Percentiles rank a stretch among this genome's conserved stretches.
These are phyloP conservation scores for Ophiosphaerella korrae DNA, from an alignment of 2,329 filamentous ascomycete species.

Conservation along the genomic window DNA sequence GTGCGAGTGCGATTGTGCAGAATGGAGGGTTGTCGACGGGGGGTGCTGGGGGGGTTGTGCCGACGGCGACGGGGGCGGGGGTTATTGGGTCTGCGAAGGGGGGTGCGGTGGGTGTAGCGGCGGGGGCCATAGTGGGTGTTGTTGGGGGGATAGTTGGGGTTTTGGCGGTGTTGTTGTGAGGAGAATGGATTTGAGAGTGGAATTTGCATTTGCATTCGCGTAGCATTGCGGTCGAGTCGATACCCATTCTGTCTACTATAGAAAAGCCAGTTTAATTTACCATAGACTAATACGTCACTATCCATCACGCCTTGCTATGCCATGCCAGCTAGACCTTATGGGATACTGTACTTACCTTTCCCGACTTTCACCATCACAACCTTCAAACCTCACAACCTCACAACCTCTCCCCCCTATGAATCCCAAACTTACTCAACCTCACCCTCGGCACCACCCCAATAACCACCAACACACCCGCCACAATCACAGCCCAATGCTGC, in stretches of 20 bases:
- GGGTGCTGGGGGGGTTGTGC: not conserved
- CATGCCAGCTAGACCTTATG: not conserved
- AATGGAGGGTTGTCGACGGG: not conserved
- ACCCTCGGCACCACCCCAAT: conserved; percentile 78
- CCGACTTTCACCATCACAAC: not conserved
- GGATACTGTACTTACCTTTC: too few relatives aligned
- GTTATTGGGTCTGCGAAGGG: conserved; percentile 1
- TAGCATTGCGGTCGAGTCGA: not conserved
- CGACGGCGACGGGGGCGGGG: not conserved
- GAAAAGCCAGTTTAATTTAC: not conserved
- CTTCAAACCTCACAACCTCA: too few relatives aligned
- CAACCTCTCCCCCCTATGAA: conserved; percentile 35
- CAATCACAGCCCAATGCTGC: conserved; percentile 74
- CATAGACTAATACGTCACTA: too few relatives aligned
- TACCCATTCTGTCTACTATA: not conserved
- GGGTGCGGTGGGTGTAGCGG: conserved; percentile 2
- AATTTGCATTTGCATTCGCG: not conserved
- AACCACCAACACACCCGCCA: conserved; percentile 70
- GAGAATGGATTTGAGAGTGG: not conserved
- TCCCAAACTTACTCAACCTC: conserved; percentile 79
- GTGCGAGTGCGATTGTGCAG: conserved; percentile 1
- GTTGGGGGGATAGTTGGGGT: conserved; percentile 6
- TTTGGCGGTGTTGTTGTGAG: conserved; percentile 8
- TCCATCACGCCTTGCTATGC: not conserved
- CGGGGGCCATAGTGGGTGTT: conserved; percentile 5